Base-by-base conservation (phyloP, 345 rosid genomes). In the Lepidium sativum region DNA sequence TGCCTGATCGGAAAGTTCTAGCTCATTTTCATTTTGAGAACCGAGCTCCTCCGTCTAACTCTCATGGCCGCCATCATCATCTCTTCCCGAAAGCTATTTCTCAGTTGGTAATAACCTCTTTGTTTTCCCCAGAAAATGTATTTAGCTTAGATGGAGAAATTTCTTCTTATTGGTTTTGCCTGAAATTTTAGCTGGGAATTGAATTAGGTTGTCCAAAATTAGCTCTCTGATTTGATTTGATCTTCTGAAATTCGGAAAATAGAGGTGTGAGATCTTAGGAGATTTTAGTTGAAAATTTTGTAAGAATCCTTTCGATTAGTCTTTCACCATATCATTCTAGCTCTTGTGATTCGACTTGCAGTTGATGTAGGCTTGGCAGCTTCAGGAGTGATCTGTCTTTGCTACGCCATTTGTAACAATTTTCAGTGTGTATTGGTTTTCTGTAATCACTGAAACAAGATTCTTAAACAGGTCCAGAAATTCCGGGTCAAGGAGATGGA, bases 61-160 rank as follows among this genome's bases (percentile, higher is more conserved):
- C 91, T 27, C 80, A 83, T 79, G 96, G 96, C 78, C 86, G 80
- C 66, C 96, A 83, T 74, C 99, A 83, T 68, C 99, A 84, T 71
- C 90, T 91, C 70, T 94, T 86, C 77, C 99, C 99, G n/a, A 91
- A 94, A 78, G 76, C 97, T 76, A 88, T 94, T 47, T 79, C 96
- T 60, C 99, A 88, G 79, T 81, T 91, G 92, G 97, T 94, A 84
- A 9, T 16, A 16, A 59, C 10, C 14, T 29, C 32, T 20, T 37
- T 37, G 31, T 16, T 8, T 45, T 60, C 11, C 23, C 8, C 47
- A 5, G 6, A 51, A 51, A 14, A 37, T 20, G 45, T 32, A 4
- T 13, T 3, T 33, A 48, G 54, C 47, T 65, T 41, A 49, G 53
- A 16, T 37, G 51, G 44, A 29, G 32, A 4, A 11, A 6, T 3